Evolutionary conservation across 106 monocot species (phyloP).

Genomic region (Phalaenopsis aphrodite): DNA sequence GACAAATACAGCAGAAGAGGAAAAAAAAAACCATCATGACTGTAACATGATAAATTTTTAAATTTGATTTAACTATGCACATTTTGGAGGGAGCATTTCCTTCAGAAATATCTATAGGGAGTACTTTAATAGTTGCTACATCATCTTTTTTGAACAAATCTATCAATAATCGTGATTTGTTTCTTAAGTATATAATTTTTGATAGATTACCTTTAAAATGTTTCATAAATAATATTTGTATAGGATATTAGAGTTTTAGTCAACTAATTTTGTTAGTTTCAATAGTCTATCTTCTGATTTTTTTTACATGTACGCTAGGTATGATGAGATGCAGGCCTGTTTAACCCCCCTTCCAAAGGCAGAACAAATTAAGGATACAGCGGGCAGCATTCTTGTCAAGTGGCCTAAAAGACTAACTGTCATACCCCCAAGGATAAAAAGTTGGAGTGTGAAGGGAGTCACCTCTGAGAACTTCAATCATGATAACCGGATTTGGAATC

Average conservation of each 20-base stretch:
- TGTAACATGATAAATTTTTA: background rate
- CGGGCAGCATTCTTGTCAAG: constrained; percentile 37
- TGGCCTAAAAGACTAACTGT: constrained; percentile 60
- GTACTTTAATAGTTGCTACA: background rate
- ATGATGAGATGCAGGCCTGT: constrained; percentile 42
- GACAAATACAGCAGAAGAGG: background rate
- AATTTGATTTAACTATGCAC: background rate
- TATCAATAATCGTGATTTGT: background rate
- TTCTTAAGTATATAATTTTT: background rate
- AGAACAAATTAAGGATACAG: constrained; percentile 21
- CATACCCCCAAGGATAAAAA: constrained; percentile 57
- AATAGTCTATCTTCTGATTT: constrained; percentile 3
- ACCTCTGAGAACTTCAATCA: constrained; percentile 32
- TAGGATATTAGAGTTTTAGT: background rate
- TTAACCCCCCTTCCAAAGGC: constrained; percentile 57
- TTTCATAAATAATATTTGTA: background rate
- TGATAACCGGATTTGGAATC: constrained; percentile 52
- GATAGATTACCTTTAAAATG: background rate
- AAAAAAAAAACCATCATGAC: background rate
- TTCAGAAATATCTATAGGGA: background rate
- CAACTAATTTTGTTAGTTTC: background rate
- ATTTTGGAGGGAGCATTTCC: background rate
- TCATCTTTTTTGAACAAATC: background rate
- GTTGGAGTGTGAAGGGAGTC: constrained; percentile 37
- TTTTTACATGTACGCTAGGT: constrained; percentile 39